phyloP scores from a whole-genome alignment of 2,329 filamentous ascomycete species.

The Pochonia chlamydosporia region DNA sequence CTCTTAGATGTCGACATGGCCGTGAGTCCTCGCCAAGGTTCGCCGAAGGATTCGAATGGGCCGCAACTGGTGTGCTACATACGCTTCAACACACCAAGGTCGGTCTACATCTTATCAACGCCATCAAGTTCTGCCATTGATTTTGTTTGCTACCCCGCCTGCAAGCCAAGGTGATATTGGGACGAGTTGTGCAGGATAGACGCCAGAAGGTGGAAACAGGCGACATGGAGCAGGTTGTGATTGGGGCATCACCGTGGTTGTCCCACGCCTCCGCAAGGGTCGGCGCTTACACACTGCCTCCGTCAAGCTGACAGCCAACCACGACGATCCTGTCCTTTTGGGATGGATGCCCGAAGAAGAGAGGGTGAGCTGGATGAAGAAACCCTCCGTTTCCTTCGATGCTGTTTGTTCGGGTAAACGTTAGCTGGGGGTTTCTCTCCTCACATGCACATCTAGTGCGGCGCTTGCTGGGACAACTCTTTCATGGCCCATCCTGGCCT shows the following conservation, averaged over 20 bases:
- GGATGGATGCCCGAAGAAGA: background rate
- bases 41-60: too few species aligned
- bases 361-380: background rate
- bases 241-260: slow-evolving; percentile 15
- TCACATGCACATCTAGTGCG: background rate
- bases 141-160: slow-evolving; percentile 5
- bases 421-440: too few species aligned
- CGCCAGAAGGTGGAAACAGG: slow-evolving; percentile 22
- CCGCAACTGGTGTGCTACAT: background rate
- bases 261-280: slow-evolving; percentile 7
- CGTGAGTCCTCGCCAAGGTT: too few species aligned
- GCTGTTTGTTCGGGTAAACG: too few species aligned
- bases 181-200: slow-evolving; percentile 19
- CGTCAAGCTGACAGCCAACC: slow-evolving; percentile 2
- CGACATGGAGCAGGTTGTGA: slow-evolving; percentile 21
- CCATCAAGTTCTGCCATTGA: background rate
- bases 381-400: background rate
- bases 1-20: too few species aligned
- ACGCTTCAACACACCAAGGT: background rate
- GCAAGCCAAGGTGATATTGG: slow-evolving; percentile 7
- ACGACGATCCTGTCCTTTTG: background rate
- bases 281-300: slow-evolving; percentile 20
- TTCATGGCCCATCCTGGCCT: too few species aligned
- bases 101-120: too few species aligned
- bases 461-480: slow-evolving; percentile 1